Conservation (phyloP, 768 basidiomycete species). For the Galerina marginata region DNA sequence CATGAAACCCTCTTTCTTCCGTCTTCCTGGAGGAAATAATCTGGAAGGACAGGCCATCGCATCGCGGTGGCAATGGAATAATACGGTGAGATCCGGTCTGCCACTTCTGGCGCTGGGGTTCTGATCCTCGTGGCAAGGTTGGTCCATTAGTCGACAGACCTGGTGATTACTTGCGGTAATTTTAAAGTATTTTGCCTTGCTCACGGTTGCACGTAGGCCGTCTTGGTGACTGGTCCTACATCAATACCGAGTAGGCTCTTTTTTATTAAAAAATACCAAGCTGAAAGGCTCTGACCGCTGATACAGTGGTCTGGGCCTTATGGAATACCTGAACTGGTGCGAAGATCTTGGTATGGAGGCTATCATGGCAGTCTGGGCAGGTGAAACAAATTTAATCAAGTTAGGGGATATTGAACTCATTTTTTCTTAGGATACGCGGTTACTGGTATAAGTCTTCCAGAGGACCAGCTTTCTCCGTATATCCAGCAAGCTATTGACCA, state of each 20-base stretch:
- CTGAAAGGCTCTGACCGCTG: background rate
- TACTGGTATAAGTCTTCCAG: slow-evolving; percentile 6
- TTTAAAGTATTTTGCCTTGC: background rate
- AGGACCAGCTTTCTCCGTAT: slow-evolving; percentile 8
- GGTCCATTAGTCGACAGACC: slow-evolving; percentile 57
- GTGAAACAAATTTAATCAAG: background rate
- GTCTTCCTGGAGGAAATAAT: slow-evolving; percentile 74
- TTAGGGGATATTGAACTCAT: background rate
- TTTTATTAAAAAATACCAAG: background rate
- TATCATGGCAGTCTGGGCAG: slow-evolving; percentile 6
- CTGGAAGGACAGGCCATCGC: slow-evolving; percentile 62
- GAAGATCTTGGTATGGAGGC: slow-evolving; percentile 4
- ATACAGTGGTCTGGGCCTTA: background rate
- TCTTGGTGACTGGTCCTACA: slow-evolving; percentile 64
- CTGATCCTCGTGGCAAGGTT: slow-evolving; percentile 29
- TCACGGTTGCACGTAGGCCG: slow-evolving; percentile 39
- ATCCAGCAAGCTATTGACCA: slow-evolving; percentile 15
- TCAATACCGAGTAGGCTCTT: slow-evolving; percentile 60
- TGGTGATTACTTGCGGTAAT: slow-evolving; percentile 15
- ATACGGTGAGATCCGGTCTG: slow-evolving; percentile 43
- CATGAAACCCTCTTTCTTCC: slow-evolving; percentile 64
- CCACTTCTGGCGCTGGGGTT: background rate
- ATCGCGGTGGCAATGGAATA: slow-evolving; percentile 70
- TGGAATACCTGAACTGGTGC: slow-evolving; percentile 2
- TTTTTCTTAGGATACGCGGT: slow-evolving; percentile 4